Conservation (phyloP, 805 yeast species). For the Yamadazyma insecticola region DNA sequence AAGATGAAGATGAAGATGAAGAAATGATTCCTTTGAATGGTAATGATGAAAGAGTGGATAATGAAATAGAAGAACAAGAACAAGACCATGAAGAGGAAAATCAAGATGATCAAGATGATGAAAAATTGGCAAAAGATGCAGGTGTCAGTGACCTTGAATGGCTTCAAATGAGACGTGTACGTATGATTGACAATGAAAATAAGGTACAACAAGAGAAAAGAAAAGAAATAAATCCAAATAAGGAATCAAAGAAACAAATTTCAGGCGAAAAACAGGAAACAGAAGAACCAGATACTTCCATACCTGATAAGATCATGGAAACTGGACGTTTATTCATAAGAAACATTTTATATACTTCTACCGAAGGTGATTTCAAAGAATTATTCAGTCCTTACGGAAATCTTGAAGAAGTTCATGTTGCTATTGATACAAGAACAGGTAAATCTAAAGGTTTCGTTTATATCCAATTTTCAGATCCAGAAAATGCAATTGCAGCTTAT, state of each 20-base stretch:
- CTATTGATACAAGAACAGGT: slow-evolving; percentile 86
- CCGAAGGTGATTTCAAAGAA: slow-evolving; percentile 70
- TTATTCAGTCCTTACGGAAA: slow-evolving; percentile 67
- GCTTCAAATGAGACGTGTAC: slow-evolving; percentile 70
- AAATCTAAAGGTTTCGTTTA: slow-evolving; percentile 92
- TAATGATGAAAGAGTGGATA: slow-evolving; percentile 40
- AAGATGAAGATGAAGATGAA: slow-evolving; percentile 34
- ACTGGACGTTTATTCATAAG: slow-evolving; percentile 86
- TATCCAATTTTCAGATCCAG: slow-evolving; percentile 61
- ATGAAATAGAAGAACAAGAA: slow-evolving; percentile 7
- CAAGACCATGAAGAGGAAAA: slow-evolving; percentile 16
- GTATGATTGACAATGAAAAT: slow-evolving; percentile 46
- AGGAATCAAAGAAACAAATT: slow-evolving; percentile 5
- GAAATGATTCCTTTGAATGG: slow-evolving; percentile 23
- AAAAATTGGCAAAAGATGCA: slow-evolving; percentile 56
- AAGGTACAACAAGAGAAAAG: slow-evolving; percentile 3
- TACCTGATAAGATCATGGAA: slow-evolving; percentile 46
- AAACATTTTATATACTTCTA: slow-evolving; percentile 74
- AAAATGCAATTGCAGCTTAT: slow-evolving; percentile 75
- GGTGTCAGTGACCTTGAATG: slow-evolving; percentile 85
- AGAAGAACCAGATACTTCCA: slow-evolving; percentile 41
- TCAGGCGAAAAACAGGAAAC: no score
- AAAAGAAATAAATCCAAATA: slow-evolving; percentile 6
- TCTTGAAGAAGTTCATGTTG: slow-evolving; percentile 86
- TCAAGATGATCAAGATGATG: slow-evolving; percentile 7